Percentiles rank a stretch among this genome's conserved stretches.
Evolutionary conservation across 306 rosid genomes (phyloP).

Genomic region (Acacia melanoxylon): DNA sequence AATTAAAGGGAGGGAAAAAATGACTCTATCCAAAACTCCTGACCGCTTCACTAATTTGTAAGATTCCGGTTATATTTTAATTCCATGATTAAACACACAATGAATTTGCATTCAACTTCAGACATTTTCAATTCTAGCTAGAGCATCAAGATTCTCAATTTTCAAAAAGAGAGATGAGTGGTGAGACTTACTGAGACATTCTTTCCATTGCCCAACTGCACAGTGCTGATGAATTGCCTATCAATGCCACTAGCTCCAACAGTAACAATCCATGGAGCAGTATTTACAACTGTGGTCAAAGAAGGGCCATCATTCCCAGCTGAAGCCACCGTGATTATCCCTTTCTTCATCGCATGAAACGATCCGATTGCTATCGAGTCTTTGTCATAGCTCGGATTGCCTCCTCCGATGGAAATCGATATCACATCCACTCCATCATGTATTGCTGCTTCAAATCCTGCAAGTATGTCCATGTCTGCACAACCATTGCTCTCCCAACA

Average conservation of each 20-base stretch:
- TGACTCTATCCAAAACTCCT: no score
- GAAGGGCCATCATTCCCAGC: constrained; percentile 84
- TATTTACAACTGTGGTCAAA: constrained; percentile 49
- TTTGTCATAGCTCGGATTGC: constrained; percentile 24
- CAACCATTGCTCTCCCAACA: constrained; percentile 76
- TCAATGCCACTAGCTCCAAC: constrained; percentile 91
- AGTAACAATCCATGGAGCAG: constrained; percentile 87
- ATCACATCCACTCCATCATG: constrained; percentile 88
- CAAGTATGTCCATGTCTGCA: constrained; percentile 83
- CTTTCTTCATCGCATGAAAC: constrained; percentile 83
- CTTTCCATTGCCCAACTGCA: constrained; percentile 70
- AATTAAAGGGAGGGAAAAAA: no score
- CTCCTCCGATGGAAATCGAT: constrained; percentile 84
- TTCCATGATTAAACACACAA: no score
- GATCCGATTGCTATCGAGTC: constrained; percentile 72
- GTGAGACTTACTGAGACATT: constrained; percentile 57
- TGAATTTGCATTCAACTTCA: no score
- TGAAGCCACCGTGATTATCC: constrained; percentile 73
- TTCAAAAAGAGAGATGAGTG: background rate
- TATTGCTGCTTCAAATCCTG: constrained; percentile 88
- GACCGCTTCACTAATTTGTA: no score
- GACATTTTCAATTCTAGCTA: no score
- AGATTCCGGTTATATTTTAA: no score
- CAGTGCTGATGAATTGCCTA: constrained; percentile 57
- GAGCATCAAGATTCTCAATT: background rate